A percentile compares a stretch with the other conserved stretches of the same genome.
Conservation (phyloP, 2,329 filamentous ascomycete species). For the Calonectria pseudoturangicola region DNA sequence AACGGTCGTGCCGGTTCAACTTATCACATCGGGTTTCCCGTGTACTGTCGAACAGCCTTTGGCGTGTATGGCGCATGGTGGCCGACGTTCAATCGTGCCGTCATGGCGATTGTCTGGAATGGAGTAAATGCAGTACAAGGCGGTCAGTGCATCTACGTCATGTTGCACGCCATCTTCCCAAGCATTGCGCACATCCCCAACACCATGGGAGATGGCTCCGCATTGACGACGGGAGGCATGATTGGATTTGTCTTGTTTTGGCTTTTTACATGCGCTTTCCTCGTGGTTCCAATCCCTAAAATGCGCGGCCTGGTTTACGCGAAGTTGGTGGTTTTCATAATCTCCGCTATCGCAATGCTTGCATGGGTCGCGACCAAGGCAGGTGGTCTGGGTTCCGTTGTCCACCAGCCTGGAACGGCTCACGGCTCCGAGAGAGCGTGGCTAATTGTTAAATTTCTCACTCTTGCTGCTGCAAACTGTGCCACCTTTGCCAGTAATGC, state of each 20-base stretch:
- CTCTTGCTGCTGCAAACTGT: conserved; percentile 27
- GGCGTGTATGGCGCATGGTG: conserved; percentile 67
- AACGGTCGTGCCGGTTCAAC: conserved; percentile 65
- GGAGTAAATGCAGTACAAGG: conserved; percentile 63
- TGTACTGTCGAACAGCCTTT: conserved; percentile 64
- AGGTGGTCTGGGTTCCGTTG: conserved; percentile 32
- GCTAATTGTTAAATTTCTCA: conserved; percentile 21
- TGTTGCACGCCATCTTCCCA: conserved; percentile 65
- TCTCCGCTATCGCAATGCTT: conserved; percentile 62
- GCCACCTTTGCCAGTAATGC: conserved; percentile 33
- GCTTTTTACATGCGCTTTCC: conserved; percentile 62
- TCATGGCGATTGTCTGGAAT: conserved; percentile 68
- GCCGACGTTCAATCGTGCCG: conserved; percentile 65
- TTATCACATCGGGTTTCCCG: conserved; percentile 66
- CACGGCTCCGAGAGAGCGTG: conserved; percentile 24
- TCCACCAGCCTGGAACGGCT: conserved; percentile 17
- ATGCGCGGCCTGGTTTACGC: conserved; percentile 45
- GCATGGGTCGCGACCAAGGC: conserved; percentile 53
- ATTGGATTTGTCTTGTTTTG: conserved; percentile 65
- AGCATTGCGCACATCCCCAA: conserved; percentile 62
- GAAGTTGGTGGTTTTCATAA: conserved; percentile 60
- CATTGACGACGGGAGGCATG: conserved; percentile 63
- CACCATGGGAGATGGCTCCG: conserved; percentile 62
- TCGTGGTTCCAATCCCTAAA: conserved; percentile 58
- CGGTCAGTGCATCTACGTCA: conserved; percentile 57